Evolutionary conservation across 495 filamentous ascomycete species (phyloP), one percentile per base, ranked within the genome.

Genomic region (Xylaria bambusicola): DNA sequence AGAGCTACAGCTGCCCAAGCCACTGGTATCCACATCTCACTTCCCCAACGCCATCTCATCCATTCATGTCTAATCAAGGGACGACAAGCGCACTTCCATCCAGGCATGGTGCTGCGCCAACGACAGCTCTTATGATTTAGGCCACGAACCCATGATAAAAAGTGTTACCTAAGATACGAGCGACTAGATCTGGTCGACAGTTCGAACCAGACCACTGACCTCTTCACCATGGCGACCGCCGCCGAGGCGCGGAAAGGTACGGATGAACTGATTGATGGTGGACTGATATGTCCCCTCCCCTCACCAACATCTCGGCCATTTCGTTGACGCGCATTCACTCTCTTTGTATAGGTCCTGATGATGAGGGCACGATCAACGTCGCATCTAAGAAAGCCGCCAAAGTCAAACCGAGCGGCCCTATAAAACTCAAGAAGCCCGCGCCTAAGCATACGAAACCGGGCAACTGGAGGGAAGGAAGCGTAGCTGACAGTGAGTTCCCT

Each of bases 341-440:
- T 29, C 18, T 59, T 21, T 29, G 35, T 17, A 42, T 15, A 68
- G 68, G 64, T 53, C 64, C 58, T 59, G 80, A 81, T 55, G 80
- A 81, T 48, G 80, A 84, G 60, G 72, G 74, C 51, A 83, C 80
- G 18, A 82, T 83, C 66, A 84, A 84, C 63, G 80, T 82, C 54
- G 78, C 80, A 33, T 81, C 84, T 5, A 89, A 90, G 69, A 88
- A 90, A 73, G 79, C 80, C n/a, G n/a, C 62, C 47, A 75, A 76
- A 42, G 64, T 65, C 17, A 86, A 78, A 60, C 56, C 65, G 20
- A 79, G 72, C 56, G 81, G 82, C 6, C 3, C 6, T 38, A 38
- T 89, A 65, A 91, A 89, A 70, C 72, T 91, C 40, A 91, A 88
- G 77, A 89, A 87, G 73, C 63, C 73, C 12, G 62, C 79, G 9